phyloP scores from a whole-genome alignment of 2,329 filamentous ascomycete genomes.

The Ceratocystis smalleyi region DNA sequence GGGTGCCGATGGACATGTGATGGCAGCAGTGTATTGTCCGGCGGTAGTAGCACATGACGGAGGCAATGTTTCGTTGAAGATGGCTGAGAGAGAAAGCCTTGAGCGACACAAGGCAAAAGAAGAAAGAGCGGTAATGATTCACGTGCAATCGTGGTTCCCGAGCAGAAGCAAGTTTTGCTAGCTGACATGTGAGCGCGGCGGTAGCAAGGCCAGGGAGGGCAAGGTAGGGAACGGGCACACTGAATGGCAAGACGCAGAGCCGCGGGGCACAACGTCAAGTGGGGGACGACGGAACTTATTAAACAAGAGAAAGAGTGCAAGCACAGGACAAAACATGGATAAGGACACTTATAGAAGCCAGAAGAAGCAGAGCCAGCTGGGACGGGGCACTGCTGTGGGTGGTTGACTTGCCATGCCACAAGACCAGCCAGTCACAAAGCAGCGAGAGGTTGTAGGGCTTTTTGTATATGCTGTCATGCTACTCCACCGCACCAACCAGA shows the following conservation, averaged over 20 bases:
- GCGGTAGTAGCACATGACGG: conserved; percentile 20
- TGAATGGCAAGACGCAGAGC: not conserved
- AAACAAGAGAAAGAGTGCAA: not conserved
- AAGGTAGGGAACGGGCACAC: too few relatives aligned
- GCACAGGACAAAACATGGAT: not conserved
- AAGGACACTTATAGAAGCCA: not conserved
- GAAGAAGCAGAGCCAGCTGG: not conserved
- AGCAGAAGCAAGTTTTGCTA: not conserved
- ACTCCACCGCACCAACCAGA: not conserved
- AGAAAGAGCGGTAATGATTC: not conserved
- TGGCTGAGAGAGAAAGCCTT: too few relatives aligned
- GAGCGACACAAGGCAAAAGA: not conserved
- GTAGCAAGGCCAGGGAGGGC: not conserved
- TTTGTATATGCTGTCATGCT: not conserved
- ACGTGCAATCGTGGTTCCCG: not conserved
- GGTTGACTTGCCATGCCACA: conserved; percentile 1
- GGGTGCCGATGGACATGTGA: conserved; percentile 15
- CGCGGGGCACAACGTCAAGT: not conserved
- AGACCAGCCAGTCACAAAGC: too few relatives aligned
- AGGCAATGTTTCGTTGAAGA: too few relatives aligned
- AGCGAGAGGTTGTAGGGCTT: not conserved
- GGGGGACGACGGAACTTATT: not conserved
- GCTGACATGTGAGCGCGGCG: not conserved
- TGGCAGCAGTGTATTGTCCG: conserved; percentile 18
- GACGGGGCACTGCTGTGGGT: not conserved